Evolutionary conservation across 805 yeast genomes (phyloP).

Genomic region (Nakazawaea molendinolei): DNA sequence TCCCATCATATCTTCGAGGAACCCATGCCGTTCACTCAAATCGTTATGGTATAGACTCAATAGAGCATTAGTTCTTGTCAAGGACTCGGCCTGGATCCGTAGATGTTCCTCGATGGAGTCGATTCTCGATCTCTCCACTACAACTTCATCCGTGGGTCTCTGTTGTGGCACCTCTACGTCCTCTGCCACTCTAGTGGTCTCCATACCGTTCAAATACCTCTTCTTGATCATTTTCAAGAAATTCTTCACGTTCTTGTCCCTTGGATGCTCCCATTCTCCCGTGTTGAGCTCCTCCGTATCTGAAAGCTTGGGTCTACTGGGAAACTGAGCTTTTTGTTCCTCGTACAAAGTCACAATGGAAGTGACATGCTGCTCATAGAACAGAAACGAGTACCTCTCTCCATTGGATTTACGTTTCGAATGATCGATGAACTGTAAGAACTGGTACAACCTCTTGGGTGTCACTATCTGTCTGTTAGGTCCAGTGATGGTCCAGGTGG

Average conservation of each 20-base stretch:
- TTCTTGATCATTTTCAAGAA: slow-evolving; percentile 8
- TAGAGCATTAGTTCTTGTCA: slow-evolving; percentile 5
- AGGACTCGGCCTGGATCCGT: slow-evolving; percentile 4
- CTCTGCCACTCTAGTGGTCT: not conserved
- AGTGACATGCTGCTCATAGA: slow-evolving; percentile 12
- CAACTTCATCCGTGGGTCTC: not conserved
- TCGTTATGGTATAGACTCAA: slow-evolving; percentile 9
- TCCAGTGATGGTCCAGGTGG: not conserved
- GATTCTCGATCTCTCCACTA: not conserved
- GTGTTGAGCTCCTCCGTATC: slow-evolving; percentile 2
- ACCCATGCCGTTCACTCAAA: not conserved
- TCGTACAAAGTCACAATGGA: slow-evolving; percentile 10
- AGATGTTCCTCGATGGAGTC: slow-evolving; percentile 4
- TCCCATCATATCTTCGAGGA: not conserved
- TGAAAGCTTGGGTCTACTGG: slow-evolving; percentile 1
- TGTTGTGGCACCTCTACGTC: not conserved
- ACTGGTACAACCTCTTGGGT: slow-evolving; percentile 7
- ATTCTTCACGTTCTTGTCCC: slow-evolving; percentile 9
- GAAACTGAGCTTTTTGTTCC: slow-evolving; percentile 4
- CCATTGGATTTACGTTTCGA: slow-evolving; percentile 7
- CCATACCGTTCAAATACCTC: not conserved
- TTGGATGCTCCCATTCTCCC: slow-evolving; percentile 10
- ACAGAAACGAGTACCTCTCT: slow-evolving; percentile 8
- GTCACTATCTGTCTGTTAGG: slow-evolving; percentile 7
- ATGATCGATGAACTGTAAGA: slow-evolving; percentile 1